These are phyloP conservation scores for Irpex lacteus DNA, from an alignment of 1,284 basidiomycete genomes.

Conservation along the genomic window DNA sequence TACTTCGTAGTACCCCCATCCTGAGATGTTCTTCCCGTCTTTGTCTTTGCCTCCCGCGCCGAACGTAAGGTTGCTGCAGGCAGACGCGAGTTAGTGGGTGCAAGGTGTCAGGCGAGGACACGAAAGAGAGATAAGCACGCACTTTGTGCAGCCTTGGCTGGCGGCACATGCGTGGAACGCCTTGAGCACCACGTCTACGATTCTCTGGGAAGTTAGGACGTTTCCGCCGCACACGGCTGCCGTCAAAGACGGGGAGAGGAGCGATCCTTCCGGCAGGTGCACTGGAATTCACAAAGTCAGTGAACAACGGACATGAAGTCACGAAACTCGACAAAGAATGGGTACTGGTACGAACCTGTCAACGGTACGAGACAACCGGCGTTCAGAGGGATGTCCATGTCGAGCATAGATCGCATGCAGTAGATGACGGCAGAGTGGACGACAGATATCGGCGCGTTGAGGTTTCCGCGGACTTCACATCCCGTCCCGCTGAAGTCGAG, in stretches of 20 bases:
- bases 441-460: conserved; percentile 88
- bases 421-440: conserved; percentile 95
- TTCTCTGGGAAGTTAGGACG: conserved; percentile 88
- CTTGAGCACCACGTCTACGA: conserved; percentile 92
- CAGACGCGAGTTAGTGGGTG: neutral
- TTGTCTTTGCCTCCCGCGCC: conserved; percentile 85
- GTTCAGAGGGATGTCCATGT: conserved; percentile 91
- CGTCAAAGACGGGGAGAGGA: conserved; percentile 80
- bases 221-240: conserved; percentile 95
- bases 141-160: conserved; percentile 93
- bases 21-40: conserved; percentile 71
- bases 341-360: conserved; percentile 49
- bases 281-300: conserved; percentile 41
- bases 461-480: conserved; percentile 85
- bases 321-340: neutral
- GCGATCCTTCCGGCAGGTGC: conserved; percentile 75
- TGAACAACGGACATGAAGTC: too few species aligned
- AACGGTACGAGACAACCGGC: conserved; percentile 87
- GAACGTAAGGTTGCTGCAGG: conserved; percentile 82
- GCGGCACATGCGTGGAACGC: conserved; percentile 94
- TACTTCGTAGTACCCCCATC: conserved; percentile 96
- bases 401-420: conserved; percentile 91
- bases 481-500: conserved; percentile 93
- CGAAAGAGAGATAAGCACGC: conserved; percentile 24
- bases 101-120: neutral